Conservation (phyloP, 2,329 filamentous ascomycete genomes). For the Acarospora socialis region DNA sequence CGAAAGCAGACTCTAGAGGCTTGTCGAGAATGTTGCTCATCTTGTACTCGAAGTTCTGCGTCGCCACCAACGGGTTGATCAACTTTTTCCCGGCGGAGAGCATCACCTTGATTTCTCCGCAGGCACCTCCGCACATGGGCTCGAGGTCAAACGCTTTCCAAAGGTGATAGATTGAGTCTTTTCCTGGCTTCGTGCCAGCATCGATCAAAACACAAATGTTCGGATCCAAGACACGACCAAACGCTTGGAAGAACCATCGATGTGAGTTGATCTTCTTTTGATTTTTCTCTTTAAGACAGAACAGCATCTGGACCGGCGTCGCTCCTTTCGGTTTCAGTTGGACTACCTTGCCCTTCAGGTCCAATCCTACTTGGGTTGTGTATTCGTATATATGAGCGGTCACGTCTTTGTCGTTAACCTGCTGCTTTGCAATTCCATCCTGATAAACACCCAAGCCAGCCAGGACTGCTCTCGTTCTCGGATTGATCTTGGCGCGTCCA, state of each 20-base stretch:
- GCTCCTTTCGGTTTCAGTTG: constrained; percentile 65
- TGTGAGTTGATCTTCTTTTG: constrained; percentile 99
- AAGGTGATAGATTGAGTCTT: constrained; percentile 88
- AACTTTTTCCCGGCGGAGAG: constrained; percentile 74
- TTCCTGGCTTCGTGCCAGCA: constrained; percentile 86
- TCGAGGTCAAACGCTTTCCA: constrained; percentile 98
- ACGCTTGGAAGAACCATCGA: constrained; percentile 97
- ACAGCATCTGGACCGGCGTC: constrained; percentile 89
- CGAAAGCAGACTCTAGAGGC: constrained; percentile 90
- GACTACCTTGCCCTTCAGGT: constrained; percentile 82
- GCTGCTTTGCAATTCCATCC: constrained; percentile 95
- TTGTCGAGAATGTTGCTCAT: constrained; percentile 99
- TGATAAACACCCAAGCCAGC: constrained; percentile 94
- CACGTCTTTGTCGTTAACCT: constrained; percentile 91
- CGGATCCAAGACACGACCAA: constrained; percentile 79
- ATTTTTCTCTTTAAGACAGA: constrained; percentile 98
- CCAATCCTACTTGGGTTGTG: constrained; percentile 49
- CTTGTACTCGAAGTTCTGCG: constrained; percentile 99
- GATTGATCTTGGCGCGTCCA: constrained; percentile 92
- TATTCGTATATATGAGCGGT: constrained; percentile 92
- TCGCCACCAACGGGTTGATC: constrained; percentile 83
- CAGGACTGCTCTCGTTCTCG: constrained; percentile 72
- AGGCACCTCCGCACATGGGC: constrained; percentile 93
- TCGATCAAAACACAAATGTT: constrained; percentile 96
- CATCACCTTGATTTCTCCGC: constrained; percentile 99